Percentiles rank a stretch among this genome's conserved stretches.
phyloP scores from a whole-genome alignment of 2,329 filamentous ascomycete species.

The Colletotrichum incanum region DNA sequence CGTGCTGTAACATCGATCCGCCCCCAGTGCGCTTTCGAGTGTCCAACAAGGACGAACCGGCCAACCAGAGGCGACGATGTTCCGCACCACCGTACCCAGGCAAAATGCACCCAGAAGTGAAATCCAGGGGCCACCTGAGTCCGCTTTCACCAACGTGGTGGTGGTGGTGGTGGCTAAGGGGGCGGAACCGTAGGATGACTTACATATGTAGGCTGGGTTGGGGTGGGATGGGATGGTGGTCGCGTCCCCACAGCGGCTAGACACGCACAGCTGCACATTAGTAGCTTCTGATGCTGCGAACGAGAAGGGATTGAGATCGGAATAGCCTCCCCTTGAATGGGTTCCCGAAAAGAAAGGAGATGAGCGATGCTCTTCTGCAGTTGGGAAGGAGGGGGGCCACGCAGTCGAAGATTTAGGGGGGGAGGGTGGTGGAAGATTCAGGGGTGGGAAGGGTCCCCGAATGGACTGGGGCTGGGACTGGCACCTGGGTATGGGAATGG shows the following conservation, averaged over 20 bases:
- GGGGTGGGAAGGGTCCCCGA: conserved; percentile 10
- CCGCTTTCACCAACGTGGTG: background rate
- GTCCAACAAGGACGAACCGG: background rate
- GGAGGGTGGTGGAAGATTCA: conserved; percentile 6
- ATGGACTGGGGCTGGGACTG: conserved; percentile 10
- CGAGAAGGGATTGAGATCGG: conserved; percentile 32
- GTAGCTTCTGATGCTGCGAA: conserved; percentile 22
- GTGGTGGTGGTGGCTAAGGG: background rate
- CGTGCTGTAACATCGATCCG: background rate
- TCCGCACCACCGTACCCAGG: background rate
- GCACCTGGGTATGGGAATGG: conserved; percentile 5
- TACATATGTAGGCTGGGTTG: conserved; percentile 39
- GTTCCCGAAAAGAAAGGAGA: conserved; percentile 36
- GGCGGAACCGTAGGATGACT: conserved; percentile 36
- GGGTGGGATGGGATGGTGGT: conserved; percentile 13
- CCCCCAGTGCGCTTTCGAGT: background rate
- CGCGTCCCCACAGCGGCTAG: conserved; percentile 38
- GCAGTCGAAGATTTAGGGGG: conserved; percentile 9
- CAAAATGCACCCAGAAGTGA: background rate
- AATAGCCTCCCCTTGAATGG: conserved; percentile 18
- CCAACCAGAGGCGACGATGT: background rate
- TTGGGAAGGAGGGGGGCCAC: conserved; percentile 12
- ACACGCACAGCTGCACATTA: conserved; percentile 35
- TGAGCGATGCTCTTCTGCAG: conserved; percentile 41
- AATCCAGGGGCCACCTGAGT: background rate